Base-by-base conservation (phyloP, 495 filamentous ascomycete species). In the Parathielavia hyrcaniae region DNA sequence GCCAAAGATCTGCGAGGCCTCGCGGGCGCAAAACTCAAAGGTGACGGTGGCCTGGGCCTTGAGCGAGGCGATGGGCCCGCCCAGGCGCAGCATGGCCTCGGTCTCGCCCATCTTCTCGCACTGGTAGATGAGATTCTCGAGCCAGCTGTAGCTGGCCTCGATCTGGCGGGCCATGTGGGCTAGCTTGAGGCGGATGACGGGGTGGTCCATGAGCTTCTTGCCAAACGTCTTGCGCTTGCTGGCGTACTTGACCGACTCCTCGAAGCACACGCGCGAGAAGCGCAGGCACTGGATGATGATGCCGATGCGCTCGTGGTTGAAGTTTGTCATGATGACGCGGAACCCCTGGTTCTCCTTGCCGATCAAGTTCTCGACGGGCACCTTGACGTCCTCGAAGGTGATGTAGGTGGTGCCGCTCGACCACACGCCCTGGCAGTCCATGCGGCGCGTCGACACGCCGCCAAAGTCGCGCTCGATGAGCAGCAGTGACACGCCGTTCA, bases 311-410 rank as follows among this genome's bases (percentile, higher is more conserved):
- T 97, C 93, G 80, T 97, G 93, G 81, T 98, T 98, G 80, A 98
- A 98, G 80, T 98, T 98, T 58, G 90, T 95, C 90, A 96, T 95
- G 76, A 95, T 88, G 53, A 90, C 90, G 74, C 91, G 90, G 82
- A 98, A 97, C n/a, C 93, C 93, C 67, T 95, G 86, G 80, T 98
- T 96, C 77, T 96, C 88, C 75, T 95, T 96, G 74, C 93, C 92
- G 60, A 98, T 86, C 61, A 98, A 72, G 78, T 98, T 98, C 78
- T 95, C 93, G 16, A 97, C 93, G 16, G 93, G 93, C 3, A 98
- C 93, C 76, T 97, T 97, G 67, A 96, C 91, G 69, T 98, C 93
- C 71, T 98, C 93, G 60, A 97, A 97, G 44, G 91, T 96, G 70
- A 98, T 83, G 72, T 97, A 98, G 34, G 93, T 95, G 11, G 93